phyloP scores from a whole-genome alignment of 805 yeast species.

The Millerozyma miso region DNA sequence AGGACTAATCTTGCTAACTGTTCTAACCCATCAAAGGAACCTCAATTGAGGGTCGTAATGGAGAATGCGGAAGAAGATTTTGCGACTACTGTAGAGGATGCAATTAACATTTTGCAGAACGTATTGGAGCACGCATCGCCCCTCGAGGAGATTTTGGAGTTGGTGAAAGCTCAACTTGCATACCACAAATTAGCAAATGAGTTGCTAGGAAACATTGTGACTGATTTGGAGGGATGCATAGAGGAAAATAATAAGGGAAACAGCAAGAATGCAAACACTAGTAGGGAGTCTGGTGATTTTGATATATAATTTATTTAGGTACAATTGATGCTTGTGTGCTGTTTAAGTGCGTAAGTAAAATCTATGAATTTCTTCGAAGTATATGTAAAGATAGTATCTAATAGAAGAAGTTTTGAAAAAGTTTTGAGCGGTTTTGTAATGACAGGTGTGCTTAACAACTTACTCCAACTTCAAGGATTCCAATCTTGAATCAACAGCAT shows the following conservation, averaged over 20 bases:
- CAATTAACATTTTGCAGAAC: slow-evolving; percentile 76
- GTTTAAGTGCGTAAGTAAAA: not conserved
- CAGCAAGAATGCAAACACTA: slow-evolving; percentile 6
- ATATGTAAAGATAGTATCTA: not conserved
- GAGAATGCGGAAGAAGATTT: slow-evolving; percentile 86
- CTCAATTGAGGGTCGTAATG: slow-evolving; percentile 69
- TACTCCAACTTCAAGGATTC: slow-evolving; percentile 23
- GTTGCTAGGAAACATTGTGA: slow-evolving; percentile 58
- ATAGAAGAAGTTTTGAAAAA: too few species aligned
- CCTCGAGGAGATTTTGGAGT: slow-evolving; percentile 60
- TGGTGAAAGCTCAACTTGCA: slow-evolving; percentile 74
- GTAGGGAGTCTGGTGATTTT: slow-evolving; percentile 31
- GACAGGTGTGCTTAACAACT: not conserved
- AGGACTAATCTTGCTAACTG: slow-evolving; percentile 43
- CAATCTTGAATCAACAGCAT: slow-evolving; percentile 29
- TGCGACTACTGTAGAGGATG: slow-evolving; percentile 86
- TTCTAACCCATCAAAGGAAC: slow-evolving; percentile 51
- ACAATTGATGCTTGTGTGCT: not conserved
- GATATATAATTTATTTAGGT: slow-evolving; percentile 17
- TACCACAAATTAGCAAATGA: slow-evolving; percentile 74
- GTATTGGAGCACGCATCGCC: slow-evolving; percentile 70
- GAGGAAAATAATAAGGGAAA: slow-evolving; percentile 34
- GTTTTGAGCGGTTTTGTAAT: not conserved
- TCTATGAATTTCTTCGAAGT: not conserved
- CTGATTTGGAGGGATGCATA: slow-evolving; percentile 57